phyloP scores from a whole-genome alignment of 805 yeast species.

The Saccharomycopsis javanensis region DNA sequence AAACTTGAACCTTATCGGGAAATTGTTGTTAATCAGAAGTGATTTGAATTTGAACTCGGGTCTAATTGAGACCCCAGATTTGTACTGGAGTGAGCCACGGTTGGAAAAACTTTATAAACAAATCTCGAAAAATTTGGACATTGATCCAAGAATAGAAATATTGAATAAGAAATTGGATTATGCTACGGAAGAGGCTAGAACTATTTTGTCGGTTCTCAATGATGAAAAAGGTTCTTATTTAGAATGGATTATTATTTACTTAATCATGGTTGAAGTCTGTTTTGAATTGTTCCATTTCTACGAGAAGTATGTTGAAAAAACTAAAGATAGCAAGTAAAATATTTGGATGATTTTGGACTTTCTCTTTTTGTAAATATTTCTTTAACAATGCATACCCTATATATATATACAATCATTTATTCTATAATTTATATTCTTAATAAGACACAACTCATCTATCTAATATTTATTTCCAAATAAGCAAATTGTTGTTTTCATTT shows the following conservation, averaged over 20 bases:
- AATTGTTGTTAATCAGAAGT: constrained; percentile 67
- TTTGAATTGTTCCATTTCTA: constrained; percentile 72
- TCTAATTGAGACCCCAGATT: constrained; percentile 71
- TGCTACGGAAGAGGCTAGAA: constrained; percentile 80
- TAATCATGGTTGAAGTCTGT: constrained; percentile 77
- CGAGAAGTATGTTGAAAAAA: constrained; percentile 28
- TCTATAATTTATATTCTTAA: background rate
- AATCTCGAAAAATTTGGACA: constrained; percentile 64
- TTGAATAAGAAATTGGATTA: constrained; percentile 81
- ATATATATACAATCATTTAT: background rate
- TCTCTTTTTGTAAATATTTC: background rate
- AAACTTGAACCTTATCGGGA: constrained; percentile 54
- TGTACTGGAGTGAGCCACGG: constrained; percentile 88
- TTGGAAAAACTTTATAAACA: constrained; percentile 66
- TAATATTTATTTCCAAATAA: too few species aligned
- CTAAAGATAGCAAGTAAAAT: background rate
- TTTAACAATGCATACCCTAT: background rate
- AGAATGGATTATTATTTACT: constrained; percentile 80
- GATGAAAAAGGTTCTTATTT: constrained; percentile 68
- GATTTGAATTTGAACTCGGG: constrained; percentile 79
- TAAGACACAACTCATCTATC: background rate
- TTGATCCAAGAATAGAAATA: constrained; percentile 66
- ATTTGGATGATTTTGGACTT: background rate
- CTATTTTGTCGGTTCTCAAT: constrained; percentile 60
- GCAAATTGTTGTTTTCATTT: too few species aligned